Evolutionary conservation across 2,329 filamentous ascomycete species (phyloP).

Genomic region (Trichophyton mentagrophytes): DNA sequence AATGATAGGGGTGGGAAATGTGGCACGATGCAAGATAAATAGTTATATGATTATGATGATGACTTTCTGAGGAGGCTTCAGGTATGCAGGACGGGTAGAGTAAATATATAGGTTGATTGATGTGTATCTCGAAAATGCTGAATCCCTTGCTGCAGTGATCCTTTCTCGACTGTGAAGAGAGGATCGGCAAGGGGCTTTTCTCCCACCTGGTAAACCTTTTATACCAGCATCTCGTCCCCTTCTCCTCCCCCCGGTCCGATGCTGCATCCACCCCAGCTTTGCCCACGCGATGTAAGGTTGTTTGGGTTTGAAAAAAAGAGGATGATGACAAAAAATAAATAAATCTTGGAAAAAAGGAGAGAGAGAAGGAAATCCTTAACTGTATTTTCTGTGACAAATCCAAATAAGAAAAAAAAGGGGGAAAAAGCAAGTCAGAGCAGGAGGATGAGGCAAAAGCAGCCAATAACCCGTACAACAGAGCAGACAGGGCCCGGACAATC

Average conservation of each 20-base stretch:
- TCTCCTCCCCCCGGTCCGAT: not conserved
- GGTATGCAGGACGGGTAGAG: not conserved
- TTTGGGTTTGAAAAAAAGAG: slow-evolving; percentile 1
- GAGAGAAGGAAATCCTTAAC: not conserved
- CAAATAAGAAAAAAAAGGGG: not conserved
- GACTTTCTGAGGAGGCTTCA: not conserved
- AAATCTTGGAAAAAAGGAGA: not conserved
- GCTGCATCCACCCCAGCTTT: slow-evolving; percentile 4
- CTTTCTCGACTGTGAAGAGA: not conserved
- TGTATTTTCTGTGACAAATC: not conserved
- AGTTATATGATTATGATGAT: not conserved
- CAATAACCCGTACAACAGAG: not conserved
- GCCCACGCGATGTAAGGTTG: slow-evolving; percentile 2
- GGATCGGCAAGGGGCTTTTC: slow-evolving; percentile 1
- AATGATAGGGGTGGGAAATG: not conserved
- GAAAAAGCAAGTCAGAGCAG: not conserved
- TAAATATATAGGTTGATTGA: slow-evolving; percentile 2
- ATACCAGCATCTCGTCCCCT: not conserved
- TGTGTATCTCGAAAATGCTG: not conserved
- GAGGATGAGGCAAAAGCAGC: not conserved
- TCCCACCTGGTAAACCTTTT: not conserved
- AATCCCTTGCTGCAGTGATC: not conserved
- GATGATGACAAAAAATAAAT: not conserved
- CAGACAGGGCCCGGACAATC: slow-evolving; percentile 1
- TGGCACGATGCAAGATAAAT: not conserved